Percentiles rank a stretch among this genome's conserved stretches.
These are phyloP conservation scores for Cystobasidiaceae sp. DNA, from an alignment of 1,284 basidiomycete species.

Conservation along the genomic window DNA sequence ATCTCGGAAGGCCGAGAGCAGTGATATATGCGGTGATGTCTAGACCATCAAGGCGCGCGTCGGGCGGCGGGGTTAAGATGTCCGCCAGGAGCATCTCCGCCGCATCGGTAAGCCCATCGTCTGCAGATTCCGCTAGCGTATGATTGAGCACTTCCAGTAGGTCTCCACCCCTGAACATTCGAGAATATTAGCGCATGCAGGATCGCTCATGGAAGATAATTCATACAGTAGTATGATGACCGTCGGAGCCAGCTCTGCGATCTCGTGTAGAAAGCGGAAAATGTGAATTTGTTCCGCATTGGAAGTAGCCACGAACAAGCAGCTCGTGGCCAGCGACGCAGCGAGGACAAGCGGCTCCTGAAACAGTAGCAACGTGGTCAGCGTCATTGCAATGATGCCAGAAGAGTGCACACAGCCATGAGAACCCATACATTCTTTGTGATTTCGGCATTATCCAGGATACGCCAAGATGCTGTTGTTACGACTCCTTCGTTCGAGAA, in stretches of 20 bases:
- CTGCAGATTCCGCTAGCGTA: background rate
- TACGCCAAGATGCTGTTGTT: no score
- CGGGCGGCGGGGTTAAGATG: background rate
- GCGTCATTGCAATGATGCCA: no score
- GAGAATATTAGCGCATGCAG: background rate
- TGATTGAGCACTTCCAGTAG: background rate
- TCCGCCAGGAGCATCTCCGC: background rate
- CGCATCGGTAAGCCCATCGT: background rate
- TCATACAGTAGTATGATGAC: conserved; percentile 14
- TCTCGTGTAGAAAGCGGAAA: conserved; percentile 14
- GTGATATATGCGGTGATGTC: conserved; percentile 21
- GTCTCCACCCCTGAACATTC: background rate
- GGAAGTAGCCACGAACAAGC: background rate
- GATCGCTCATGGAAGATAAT: no score
- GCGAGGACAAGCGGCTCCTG: conserved; percentile 29
- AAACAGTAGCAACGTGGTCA: background rate
- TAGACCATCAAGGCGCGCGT: conserved; percentile 1
- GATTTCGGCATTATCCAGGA: background rate
- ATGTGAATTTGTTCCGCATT: background rate
- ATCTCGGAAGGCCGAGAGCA: conserved; percentile 17
- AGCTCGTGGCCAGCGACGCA: conserved; percentile 12
- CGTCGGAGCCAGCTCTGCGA: conserved; percentile 19
- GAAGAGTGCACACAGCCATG: no score
- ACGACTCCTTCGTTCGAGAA: no score
- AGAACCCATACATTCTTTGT: background rate